Conservation (phyloP, 1,139 yeast genomes). For the Diutina ranongensis region DNA sequence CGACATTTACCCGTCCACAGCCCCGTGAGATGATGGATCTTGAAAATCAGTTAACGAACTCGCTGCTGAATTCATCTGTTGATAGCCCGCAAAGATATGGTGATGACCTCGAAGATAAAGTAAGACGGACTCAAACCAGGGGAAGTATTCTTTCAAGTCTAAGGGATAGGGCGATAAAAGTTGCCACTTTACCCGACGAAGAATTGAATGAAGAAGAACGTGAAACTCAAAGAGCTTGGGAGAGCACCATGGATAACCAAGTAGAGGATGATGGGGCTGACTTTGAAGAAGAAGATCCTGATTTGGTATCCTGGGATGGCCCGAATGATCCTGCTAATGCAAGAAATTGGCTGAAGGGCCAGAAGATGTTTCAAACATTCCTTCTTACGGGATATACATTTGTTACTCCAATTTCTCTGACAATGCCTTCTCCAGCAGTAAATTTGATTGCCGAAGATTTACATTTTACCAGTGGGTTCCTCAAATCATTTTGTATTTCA, state of each 20-base stretch:
- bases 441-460: slow-evolving; percentile 31
- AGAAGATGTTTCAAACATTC: slow-evolving; percentile 32
- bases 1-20: too few species aligned
- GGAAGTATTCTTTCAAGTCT: slow-evolving; percentile 27
- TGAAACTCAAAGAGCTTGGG: neutral
- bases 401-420: slow-evolving; percentile 48
- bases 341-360: slow-evolving; percentile 39
- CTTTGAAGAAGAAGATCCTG: slow-evolving; percentile 47
- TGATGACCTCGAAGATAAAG: too few species aligned
- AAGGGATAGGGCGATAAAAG: slow-evolving; percentile 15
- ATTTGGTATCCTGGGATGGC: slow-evolving; percentile 56
- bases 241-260: too few species aligned
- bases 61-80: too few species aligned
- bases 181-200: slow-evolving; percentile 7
- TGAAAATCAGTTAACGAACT: too few species aligned
- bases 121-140: slow-evolving; percentile 29
- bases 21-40: too few species aligned
- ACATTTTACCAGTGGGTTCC: slow-evolving; percentile 23
- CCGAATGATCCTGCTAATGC: slow-evolving; percentile 49
- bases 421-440: slow-evolving; percentile 50
- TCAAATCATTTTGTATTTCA: slow-evolving; percentile 40
- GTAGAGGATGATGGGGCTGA: slow-evolving; percentile 11
- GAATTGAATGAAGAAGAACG: slow-evolving; percentile 7
- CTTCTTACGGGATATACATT: slow-evolving; percentile 45
- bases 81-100: too few species aligned